Percentiles rank a stretch among this genome's conserved stretches.
Conservation (phyloP, 106 monocot species). For the Xerophyta viscosa region DNA sequence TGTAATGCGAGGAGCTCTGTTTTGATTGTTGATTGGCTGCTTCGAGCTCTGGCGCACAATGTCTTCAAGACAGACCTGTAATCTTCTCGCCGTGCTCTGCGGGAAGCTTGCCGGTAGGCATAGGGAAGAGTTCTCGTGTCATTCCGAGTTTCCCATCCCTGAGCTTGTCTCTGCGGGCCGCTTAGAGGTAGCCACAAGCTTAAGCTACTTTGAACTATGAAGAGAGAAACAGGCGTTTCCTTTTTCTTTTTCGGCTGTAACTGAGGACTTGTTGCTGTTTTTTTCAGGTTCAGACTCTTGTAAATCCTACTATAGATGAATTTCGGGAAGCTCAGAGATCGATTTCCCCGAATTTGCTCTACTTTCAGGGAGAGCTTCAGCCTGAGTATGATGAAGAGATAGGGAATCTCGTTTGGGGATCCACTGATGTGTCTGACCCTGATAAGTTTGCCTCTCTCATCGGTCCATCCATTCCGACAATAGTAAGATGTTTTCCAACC, state of each 20-base stretch:
- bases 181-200: slow-evolving; percentile 43
- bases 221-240: too few species aligned
- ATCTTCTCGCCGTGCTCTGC: slow-evolving; percentile 73
- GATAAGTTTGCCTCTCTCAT: slow-evolving; percentile 49
- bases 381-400: slow-evolving; percentile 62
- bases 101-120: slow-evolving; percentile 31
- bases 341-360: slow-evolving; percentile 57
- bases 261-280: too few species aligned
- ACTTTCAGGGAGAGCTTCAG: slow-evolving; percentile 80
- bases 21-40: too few species aligned
- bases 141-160: too few species aligned
- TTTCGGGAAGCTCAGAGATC: slow-evolving; percentile 49
- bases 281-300: slow-evolving; percentile 85
- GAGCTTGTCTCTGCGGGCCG: slow-evolving; percentile 75
- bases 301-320: slow-evolving; percentile 65
- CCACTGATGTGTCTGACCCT: slow-evolving; percentile 52
- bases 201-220: too few species aligned
- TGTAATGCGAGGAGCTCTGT: too few species aligned
- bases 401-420: slow-evolving; percentile 65
- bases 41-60: slow-evolving; percentile 56
- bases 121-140: slow-evolving; percentile 33
- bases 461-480: slow-evolving; percentile 57
- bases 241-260: too few species aligned
- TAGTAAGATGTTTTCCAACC: slow-evolving; percentile 64
- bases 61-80: slow-evolving; percentile 47